Evolutionary conservation across 2,329 filamentous ascomycete species (phyloP).

Genomic region (Fusarium sp.): DNA sequence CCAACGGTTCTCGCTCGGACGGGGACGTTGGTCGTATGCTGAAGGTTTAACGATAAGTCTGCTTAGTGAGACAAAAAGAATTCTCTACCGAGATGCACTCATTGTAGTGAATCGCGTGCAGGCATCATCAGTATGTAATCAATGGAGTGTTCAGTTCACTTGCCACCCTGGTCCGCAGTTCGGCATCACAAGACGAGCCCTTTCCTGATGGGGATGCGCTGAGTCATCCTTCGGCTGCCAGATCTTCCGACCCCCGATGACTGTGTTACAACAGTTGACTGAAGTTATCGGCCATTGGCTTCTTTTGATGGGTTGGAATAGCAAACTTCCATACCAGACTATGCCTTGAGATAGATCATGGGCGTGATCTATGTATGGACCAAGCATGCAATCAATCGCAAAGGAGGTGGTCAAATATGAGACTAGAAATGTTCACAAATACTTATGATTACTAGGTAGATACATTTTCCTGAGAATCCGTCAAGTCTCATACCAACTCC

Average conservation of each 20-base stretch:
- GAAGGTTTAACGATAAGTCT: constrained; percentile 18
- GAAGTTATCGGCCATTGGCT: constrained; percentile 18
- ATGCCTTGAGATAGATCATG: too few species aligned
- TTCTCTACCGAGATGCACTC: constrained; percentile 42
- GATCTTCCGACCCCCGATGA: constrained; percentile 40
- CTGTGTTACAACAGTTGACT: constrained; percentile 4
- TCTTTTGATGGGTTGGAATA: not conserved
- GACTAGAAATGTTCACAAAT: not conserved
- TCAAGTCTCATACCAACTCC: constrained; percentile 5
- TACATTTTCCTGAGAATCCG: not conserved
- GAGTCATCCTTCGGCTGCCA: constrained; percentile 41
- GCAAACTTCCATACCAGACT: too few species aligned
- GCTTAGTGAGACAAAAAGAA: constrained; percentile 26
- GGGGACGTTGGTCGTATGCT: constrained; percentile 11
- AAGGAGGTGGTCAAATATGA: not conserved
- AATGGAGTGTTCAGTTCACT: constrained; percentile 39
- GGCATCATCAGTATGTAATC: constrained; percentile 37
- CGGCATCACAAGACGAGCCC: constrained; percentile 46
- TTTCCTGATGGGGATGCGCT: constrained; percentile 40
- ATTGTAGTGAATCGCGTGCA: constrained; percentile 44
- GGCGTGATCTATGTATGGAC: too few species aligned
- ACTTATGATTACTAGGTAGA: not conserved
- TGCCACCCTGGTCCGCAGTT: constrained; percentile 46
- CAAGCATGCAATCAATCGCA: too few species aligned
- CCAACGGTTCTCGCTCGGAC: constrained; percentile 9